Evolutionary conservation across 208 protist genomes (phyloP).

Genomic region (Paratrypanosoma confusum): DNA sequence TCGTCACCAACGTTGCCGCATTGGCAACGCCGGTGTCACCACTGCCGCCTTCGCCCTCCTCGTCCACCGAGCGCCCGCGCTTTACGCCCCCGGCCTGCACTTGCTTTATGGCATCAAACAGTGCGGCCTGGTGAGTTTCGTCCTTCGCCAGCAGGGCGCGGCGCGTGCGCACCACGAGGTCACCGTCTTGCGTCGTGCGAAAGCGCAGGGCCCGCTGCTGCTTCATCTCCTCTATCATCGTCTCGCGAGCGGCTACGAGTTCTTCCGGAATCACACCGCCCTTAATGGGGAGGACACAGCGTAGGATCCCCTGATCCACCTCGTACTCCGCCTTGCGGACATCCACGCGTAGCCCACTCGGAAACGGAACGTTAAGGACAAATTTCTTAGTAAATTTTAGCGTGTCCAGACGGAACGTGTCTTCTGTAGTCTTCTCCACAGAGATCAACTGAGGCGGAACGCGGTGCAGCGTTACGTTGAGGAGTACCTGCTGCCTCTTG

Average conservation of each 20-base stretch:
- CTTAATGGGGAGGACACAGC: conserved; percentile 54
- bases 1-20: too few relatives aligned
- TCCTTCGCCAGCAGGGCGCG: conserved; percentile 45
- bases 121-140: conserved; percentile 8
- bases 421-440: conserved; percentile 40
- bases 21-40: not conserved
- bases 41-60: not conserved
- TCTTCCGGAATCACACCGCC: conserved; percentile 34
- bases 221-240: conserved; percentile 35
- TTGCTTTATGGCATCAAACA: not conserved
- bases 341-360: conserved; percentile 48
- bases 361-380: conserved; percentile 57
- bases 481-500: conserved; percentile 59
- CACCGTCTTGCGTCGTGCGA: conserved; percentile 49
- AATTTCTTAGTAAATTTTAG: conserved; percentile 70
- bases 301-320: conserved; percentile 45
- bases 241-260: conserved; percentile 34
- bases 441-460: conserved; percentile 64
- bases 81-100: not conserved
- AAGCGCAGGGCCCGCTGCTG: conserved; percentile 67
- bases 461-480: conserved; percentile 72
- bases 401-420: conserved; percentile 62
- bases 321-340: conserved; percentile 30
- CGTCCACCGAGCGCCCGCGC: not conserved
- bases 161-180: conserved; percentile 62